Evolutionary conservation across 345 rosid species (phyloP).

Genomic region (Dimocarpus longan): DNA sequence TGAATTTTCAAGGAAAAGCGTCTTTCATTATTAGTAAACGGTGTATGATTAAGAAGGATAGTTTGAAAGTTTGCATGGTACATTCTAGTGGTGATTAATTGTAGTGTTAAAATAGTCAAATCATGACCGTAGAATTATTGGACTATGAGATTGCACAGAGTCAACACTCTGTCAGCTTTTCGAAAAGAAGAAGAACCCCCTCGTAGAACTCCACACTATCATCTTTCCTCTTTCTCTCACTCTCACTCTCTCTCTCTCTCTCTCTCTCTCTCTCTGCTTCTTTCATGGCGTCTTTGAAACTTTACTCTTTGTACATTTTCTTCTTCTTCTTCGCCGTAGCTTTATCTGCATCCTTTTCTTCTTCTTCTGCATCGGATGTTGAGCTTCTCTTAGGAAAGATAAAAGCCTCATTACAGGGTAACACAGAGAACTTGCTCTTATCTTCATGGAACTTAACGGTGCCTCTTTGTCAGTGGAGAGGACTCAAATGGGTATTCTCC

Average conservation of each 20-base stretch:
- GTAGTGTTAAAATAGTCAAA: slow-evolving; percentile 8
- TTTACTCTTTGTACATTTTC: slow-evolving; percentile 38
- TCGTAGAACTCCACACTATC: slow-evolving; percentile 29
- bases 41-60: neutral
- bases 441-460: slow-evolving; percentile 90
- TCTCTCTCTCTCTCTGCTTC: slow-evolving; percentile 25
- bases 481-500: slow-evolving; percentile 89
- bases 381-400: slow-evolving; percentile 73
- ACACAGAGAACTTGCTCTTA: slow-evolving; percentile 72
- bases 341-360: slow-evolving; percentile 26
- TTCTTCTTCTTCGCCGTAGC: slow-evolving; percentile 30
- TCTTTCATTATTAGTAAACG: slow-evolving; percentile 18
- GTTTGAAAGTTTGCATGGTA: no score
- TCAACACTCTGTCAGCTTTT: slow-evolving; percentile 63
- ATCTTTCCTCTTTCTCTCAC: slow-evolving; percentile 19
- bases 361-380: slow-evolving; percentile 62
- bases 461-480: slow-evolving; percentile 97
- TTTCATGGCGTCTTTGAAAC: slow-evolving; percentile 55
- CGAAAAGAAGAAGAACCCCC: slow-evolving; percentile 37
- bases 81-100: slow-evolving; percentile 1
- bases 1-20: neutral
- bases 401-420: slow-evolving; percentile 81
- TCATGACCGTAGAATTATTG: slow-evolving; percentile 46
- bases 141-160: slow-evolving; percentile 36
- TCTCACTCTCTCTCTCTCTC: slow-evolving; percentile 31